Evolutionary conservation across 139 green algal species (phyloP).

Genomic region (Chlorella vulgaris): DNA sequence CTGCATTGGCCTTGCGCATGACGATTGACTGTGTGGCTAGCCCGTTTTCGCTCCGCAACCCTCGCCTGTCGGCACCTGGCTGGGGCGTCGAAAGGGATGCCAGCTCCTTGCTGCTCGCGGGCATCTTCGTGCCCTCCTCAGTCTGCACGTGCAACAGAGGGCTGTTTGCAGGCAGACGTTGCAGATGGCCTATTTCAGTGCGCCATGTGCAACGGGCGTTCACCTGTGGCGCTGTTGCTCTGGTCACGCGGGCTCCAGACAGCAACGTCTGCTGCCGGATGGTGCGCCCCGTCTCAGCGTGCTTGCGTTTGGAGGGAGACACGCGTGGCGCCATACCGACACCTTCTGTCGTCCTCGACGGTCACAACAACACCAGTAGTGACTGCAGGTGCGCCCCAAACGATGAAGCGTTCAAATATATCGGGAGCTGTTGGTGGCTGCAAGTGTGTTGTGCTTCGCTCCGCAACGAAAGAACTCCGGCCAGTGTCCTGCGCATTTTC

Average conservation of each 20-base stretch:
- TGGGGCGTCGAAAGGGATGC: neutral
- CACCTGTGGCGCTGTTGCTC: neutral
- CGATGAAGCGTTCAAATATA: no score
- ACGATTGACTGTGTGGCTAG: neutral
- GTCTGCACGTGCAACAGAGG: neutral
- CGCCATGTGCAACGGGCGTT: neutral
- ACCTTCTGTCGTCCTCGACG: no score
- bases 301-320: conserved; percentile 24
- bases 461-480: no score
- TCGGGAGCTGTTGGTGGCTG: no score
- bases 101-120: neutral
- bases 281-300: neutral
- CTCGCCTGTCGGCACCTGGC: neutral
- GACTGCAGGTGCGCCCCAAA: no score
- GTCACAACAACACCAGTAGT: no score
- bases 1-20: neutral
- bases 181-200: neutral
- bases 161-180: neutral
- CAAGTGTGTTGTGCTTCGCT: no score
- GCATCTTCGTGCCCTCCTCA: neutral
- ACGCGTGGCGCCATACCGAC: neutral
- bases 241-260: neutral
- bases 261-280: no score
- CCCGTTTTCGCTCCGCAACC: neutral
- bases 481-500: no score